These are phyloP conservation scores for Candida endomychidarum DNA, from an alignment of 805 yeast species.

Conservation along the genomic window DNA sequence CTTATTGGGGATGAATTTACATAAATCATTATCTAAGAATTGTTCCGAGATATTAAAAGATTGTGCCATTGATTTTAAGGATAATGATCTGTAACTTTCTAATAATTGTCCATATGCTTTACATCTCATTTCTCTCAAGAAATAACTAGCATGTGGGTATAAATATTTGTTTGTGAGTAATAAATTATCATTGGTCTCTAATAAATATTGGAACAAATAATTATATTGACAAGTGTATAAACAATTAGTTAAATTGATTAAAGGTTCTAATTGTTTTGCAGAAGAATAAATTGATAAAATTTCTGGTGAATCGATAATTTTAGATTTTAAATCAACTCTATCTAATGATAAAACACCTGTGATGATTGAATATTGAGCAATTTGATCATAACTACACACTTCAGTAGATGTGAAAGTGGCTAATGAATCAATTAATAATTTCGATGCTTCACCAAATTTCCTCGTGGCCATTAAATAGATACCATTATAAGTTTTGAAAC, in stretches of 20 bases:
- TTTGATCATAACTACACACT: slow-evolving; percentile 81
- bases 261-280: slow-evolving; percentile 71
- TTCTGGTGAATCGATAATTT: slow-evolving; percentile 92
- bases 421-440: slow-evolving; percentile 80
- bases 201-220: slow-evolving; percentile 70
- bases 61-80: slow-evolving; percentile 89
- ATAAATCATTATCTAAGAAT: slow-evolving; percentile 82
- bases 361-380: slow-evolving; percentile 83
- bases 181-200: slow-evolving; percentile 74
- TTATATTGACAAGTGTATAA: slow-evolving; percentile 87
- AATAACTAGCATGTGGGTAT: slow-evolving; percentile 75
- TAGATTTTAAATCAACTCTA: slow-evolving; percentile 79
- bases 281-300: slow-evolving; percentile 75
- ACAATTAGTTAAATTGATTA: slow-evolving; percentile 79
- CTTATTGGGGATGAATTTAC: slow-evolving; percentile 89
- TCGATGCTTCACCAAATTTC: slow-evolving; percentile 82
- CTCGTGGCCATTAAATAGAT: slow-evolving; percentile 81
- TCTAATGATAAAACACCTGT: slow-evolving; percentile 84
- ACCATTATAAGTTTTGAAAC: slow-evolving; percentile 90
- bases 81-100: slow-evolving; percentile 90
- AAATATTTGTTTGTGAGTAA: slow-evolving; percentile 64
- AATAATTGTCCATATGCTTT: slow-evolving; percentile 92
- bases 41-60: slow-evolving; percentile 88
- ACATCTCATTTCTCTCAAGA: slow-evolving; percentile 89
- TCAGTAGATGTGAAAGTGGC: slow-evolving; percentile 96